Percentiles rank a stretch among this genome's conserved stretches.
Evolutionary conservation across 306 rosid genomes (phyloP).

Genomic region (Pachyrhizus erosus): DNA sequence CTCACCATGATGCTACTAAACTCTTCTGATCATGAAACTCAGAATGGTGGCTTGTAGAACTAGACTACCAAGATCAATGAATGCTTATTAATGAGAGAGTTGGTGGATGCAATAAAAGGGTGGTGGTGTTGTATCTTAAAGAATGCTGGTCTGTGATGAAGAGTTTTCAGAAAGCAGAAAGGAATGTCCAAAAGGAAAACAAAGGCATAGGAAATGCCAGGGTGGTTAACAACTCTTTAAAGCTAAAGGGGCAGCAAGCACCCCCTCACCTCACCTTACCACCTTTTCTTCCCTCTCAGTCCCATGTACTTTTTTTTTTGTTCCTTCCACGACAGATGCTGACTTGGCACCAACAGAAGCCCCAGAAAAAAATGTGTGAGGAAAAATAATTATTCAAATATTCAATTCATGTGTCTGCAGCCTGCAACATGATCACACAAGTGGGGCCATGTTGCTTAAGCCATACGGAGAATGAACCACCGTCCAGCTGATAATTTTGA

Average conservation of each 20-base stretch:
- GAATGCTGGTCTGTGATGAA: slow-evolving; percentile 41
- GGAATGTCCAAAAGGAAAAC: slow-evolving; percentile 58
- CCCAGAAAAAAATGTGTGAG: background rate
- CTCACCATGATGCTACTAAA: slow-evolving; percentile 63
- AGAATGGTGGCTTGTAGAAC: slow-evolving; percentile 37
- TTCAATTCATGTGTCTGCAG: slow-evolving; percentile 41
- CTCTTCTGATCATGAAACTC: slow-evolving; percentile 55
- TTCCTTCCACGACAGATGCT: slow-evolving; percentile 61
- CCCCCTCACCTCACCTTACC: slow-evolving; percentile 33
- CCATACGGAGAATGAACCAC: slow-evolving; percentile 56
- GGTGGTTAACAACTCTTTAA: slow-evolving; percentile 56
- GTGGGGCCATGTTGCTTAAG: slow-evolving; percentile 60
- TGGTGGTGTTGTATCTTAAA: slow-evolving; percentile 21
- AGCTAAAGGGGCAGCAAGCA: slow-evolving; percentile 55
- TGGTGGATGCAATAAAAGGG: background rate
- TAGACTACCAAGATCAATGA: slow-evolving; percentile 16
- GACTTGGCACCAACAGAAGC: slow-evolving; percentile 58
- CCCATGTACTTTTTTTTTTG: slow-evolving; percentile 49
- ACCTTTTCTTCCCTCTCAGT: slow-evolving; percentile 38
- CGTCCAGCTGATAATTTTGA: slow-evolving; percentile 49
- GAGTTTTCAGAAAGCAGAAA: slow-evolving; percentile 50
- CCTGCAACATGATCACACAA: slow-evolving; percentile 42
- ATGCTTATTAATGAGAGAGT: background rate
- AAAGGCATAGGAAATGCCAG: slow-evolving; percentile 66
- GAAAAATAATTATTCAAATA: slow-evolving; percentile 10